A percentile compares a stretch with the other conserved stretches of the same genome.
Evolutionary conservation across 306 rosid species (phyloP).

Genomic region (Cicer judaicum): DNA sequence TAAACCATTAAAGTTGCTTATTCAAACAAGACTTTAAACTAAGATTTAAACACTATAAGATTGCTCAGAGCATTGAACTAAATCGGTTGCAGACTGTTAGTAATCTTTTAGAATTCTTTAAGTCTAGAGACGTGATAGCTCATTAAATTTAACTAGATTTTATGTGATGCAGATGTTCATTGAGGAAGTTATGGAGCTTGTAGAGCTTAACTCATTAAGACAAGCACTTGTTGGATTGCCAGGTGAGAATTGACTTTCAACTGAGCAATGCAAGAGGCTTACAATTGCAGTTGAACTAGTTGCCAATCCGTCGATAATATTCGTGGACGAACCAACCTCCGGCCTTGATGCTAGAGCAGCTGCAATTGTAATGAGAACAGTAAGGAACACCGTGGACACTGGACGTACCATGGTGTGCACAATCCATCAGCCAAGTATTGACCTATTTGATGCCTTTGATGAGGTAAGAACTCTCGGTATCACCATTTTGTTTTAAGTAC

Average conservation of each 20-base stretch:
- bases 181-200: conserved; percentile 59
- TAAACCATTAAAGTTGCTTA: too few species aligned
- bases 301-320: conserved; percentile 41
- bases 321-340: conserved; percentile 45
- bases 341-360: conserved; percentile 51
- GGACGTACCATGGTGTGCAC: conserved; percentile 45
- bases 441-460: conserved; percentile 46
- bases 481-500: neutral
- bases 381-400: conserved; percentile 45
- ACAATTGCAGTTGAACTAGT: conserved; percentile 56
- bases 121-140: too few species aligned
- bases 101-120: too few species aligned
- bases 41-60: too few species aligned
- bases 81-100: too few species aligned
- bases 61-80: too few species aligned
- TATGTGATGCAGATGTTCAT: conserved; percentile 46
- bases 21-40: too few species aligned
- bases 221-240: conserved; percentile 56
- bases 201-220: conserved; percentile 51
- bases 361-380: conserved; percentile 48
- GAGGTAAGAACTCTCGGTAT: conserved; percentile 32
- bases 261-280: conserved; percentile 57
- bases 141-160: neutral
- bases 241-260: conserved; percentile 50
- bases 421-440: conserved; percentile 46